Percentiles rank a stretch among this genome's conserved stretches.
Conservation (phyloP, 192 early-diverging fungal species). For the Coemansia sp. region DNA sequence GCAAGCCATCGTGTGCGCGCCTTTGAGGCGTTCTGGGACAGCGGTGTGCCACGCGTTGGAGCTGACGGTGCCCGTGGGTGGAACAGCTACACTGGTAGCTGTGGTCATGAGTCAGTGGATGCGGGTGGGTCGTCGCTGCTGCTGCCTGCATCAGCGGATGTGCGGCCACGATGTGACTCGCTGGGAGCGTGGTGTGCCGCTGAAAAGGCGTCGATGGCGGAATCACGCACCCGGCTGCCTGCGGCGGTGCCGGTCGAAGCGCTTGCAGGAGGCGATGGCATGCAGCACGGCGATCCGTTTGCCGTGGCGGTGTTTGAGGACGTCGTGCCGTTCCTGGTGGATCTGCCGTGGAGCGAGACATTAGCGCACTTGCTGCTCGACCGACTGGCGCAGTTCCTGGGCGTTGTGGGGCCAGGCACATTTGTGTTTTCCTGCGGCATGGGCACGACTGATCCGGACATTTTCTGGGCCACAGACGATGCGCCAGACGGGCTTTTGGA, state of each 20-base stretch:
- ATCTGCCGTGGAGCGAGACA: conserved; percentile 7
- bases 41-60: conserved; percentile 22
- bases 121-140: background rate
- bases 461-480: too few relatives aligned
- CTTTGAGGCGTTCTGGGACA: conserved; percentile 33
- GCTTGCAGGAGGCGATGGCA: too few relatives aligned
- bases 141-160: too few relatives aligned
- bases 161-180: background rate
- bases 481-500: too few relatives aligned
- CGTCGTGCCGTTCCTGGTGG: conserved; percentile 26
- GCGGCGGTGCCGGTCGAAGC: too few relatives aligned
- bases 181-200: background rate
- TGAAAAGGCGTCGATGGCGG: background rate
- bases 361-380: conserved; percentile 14
- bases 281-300: conserved; percentile 16
- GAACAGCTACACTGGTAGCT: conserved; percentile 1
- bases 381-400: conserved; percentile 22
- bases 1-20: conserved; percentile 9
- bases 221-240: too few relatives aligned
- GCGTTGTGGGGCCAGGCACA: conserved; percentile 23
- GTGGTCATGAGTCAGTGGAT: background rate
- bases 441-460: too few relatives aligned
- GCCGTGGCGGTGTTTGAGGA: conserved; percentile 32
- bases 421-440: conserved; percentile 11
- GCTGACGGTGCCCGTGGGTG: conserved; percentile 16